These are phyloP conservation scores for Boletus sp. DNA, from an alignment of 1,284 basidiomycete genomes.

Conservation along the genomic window DNA sequence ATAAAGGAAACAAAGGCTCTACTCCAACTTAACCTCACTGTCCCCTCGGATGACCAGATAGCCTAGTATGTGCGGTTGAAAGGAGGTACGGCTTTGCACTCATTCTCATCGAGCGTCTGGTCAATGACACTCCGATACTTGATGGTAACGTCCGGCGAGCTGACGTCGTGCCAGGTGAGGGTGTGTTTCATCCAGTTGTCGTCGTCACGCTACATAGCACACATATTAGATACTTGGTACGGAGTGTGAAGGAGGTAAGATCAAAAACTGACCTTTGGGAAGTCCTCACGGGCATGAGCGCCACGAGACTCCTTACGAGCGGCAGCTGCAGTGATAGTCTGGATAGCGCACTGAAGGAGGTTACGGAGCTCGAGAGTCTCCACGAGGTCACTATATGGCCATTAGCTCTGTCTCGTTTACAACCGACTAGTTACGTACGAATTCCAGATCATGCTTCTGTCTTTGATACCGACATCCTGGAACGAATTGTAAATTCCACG, in stretches of 20 bases:
- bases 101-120: constrained; percentile 91
- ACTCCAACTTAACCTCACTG: constrained; percentile 9
- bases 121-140: constrained; percentile 88
- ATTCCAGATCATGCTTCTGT: constrained; percentile 99
- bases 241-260: neutral
- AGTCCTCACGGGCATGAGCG: constrained; percentile 98
- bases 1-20: constrained; percentile 9
- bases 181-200: constrained; percentile 95
- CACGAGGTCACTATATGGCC: constrained; percentile 75
- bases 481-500: constrained; percentile 86
- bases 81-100: constrained; percentile 90
- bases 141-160: constrained; percentile 84
- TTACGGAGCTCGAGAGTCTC: constrained; percentile 98
- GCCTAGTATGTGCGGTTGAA: constrained; percentile 85
- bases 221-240: constrained; percentile 6
- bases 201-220: constrained; percentile 72
- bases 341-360: constrained; percentile 91
- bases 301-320: constrained; percentile 97
- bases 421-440: constrained; percentile 57
- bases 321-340: constrained; percentile 95
- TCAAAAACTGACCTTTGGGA: constrained; percentile 67
- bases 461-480: constrained; percentile 93
- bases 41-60: neutral
- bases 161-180: constrained; percentile 79
- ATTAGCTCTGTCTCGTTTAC: constrained; percentile 19